phyloP scores from a whole-genome alignment of 768 basidiomycete species.

The Serendipita sp. region DNA sequence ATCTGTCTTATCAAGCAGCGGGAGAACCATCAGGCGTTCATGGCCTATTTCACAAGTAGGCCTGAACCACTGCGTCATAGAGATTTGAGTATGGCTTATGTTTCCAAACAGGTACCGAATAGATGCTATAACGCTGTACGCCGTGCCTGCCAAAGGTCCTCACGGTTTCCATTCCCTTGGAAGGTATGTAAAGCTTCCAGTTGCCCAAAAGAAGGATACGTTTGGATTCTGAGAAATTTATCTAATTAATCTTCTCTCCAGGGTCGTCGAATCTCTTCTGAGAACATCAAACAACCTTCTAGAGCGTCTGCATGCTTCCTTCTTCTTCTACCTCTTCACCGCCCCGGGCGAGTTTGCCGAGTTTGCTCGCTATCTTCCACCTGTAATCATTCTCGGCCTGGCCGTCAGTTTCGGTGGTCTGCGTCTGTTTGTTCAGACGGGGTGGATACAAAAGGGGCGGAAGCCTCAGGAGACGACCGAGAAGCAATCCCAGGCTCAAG shows the following conservation, averaged over 20 bases:
- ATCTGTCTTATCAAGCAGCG: slow-evolving; percentile 56
- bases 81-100: too few species aligned
- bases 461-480: slow-evolving; percentile 8
- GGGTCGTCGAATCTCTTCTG: slow-evolving; percentile 73
- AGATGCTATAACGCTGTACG: slow-evolving; percentile 85
- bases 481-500: slow-evolving; percentile 14
- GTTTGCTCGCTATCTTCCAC: slow-evolving; percentile 82
- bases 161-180: slow-evolving; percentile 93
- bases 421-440: slow-evolving; percentile 50
- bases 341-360: slow-evolving; percentile 57
- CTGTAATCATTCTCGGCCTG: slow-evolving; percentile 67
- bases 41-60: slow-evolving; percentile 82
- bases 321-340: slow-evolving; percentile 86
- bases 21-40: slow-evolving; percentile 78
- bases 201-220: not conserved
- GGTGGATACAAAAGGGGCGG: slow-evolving; percentile 28
- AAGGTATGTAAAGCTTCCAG: slow-evolving; percentile 30
- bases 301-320: slow-evolving; percentile 92
- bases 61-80: too few species aligned
- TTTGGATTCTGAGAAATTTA: not conserved
- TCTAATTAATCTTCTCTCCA: slow-evolving; percentile 18
- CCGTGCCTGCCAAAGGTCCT: slow-evolving; percentile 72
- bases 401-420: slow-evolving; percentile 79
- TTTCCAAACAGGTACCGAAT: slow-evolving; percentile 58
- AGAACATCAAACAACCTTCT: slow-evolving; percentile 87